Conservation (phyloP, 805 yeast species). For the Wickerhamomyces bisporus region DNA sequence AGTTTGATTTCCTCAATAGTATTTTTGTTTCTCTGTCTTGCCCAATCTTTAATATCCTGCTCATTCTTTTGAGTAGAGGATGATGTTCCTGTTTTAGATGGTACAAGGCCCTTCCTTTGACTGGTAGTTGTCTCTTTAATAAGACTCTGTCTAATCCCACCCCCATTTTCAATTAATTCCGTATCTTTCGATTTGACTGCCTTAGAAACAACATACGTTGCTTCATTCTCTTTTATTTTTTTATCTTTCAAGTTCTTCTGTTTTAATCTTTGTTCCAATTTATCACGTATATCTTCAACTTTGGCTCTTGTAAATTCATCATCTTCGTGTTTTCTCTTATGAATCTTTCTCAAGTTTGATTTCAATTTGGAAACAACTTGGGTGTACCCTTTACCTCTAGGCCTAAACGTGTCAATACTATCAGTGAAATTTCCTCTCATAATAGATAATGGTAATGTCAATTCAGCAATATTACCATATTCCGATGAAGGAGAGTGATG, state of each 20-base stretch:
- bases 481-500: neutral
- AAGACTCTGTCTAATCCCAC: neutral
- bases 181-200: conserved; percentile 1
- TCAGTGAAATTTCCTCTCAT: conserved; percentile 2
- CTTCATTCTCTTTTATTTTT: conserved; percentile 5
- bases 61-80: too few relatives aligned
- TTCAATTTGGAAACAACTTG: conserved; percentile 9
- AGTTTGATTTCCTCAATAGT: neutral
- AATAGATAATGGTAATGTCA: conserved; percentile 9
- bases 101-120: too few relatives aligned
- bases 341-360: neutral
- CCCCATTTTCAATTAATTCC: neutral
- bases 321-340: conserved; percentile 1
- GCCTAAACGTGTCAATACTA: conserved; percentile 1
- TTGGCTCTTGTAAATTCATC: conserved; percentile 3
- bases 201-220: conserved; percentile 9
- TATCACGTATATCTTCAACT: conserved; percentile 12
- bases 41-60: too few relatives aligned
- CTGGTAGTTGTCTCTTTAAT: too few relatives aligned
- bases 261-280: conserved; percentile 13
- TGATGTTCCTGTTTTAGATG: too few relatives aligned
- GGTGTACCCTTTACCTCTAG: conserved; percentile 19
- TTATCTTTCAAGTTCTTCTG: conserved; percentile 16
- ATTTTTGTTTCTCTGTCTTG: conserved; percentile 10
- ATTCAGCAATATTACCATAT: neutral